These are phyloP conservation scores for Rhodotorula sp. DNA, from an alignment of 1,284 basidiomycete species.

Conservation along the genomic window DNA sequence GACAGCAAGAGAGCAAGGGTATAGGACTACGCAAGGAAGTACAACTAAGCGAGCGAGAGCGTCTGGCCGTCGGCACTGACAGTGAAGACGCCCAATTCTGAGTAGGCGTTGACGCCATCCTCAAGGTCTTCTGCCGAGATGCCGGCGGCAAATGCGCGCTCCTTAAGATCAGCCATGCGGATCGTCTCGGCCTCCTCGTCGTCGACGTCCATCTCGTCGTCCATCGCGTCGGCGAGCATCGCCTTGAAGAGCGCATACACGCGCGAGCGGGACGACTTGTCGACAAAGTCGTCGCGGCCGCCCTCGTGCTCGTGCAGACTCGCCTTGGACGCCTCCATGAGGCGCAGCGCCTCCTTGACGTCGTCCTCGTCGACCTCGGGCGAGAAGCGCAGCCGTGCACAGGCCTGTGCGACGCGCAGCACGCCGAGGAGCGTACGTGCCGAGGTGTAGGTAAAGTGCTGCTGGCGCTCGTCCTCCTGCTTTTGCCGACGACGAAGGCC, in stretches of 20 bases:
- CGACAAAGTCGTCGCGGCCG: constrained; percentile 60
- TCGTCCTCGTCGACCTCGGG: constrained; percentile 78
- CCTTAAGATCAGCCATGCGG: too few relatives aligned
- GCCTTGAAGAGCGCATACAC: constrained; percentile 87
- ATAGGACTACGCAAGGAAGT: too few relatives aligned
- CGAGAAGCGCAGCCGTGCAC: constrained; percentile 85
- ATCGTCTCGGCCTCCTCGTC: constrained; percentile 63
- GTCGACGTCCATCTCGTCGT: constrained; percentile 57
- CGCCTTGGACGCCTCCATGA: constrained; percentile 96
- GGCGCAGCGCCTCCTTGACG: constrained; percentile 92
- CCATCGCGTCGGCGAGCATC: constrained; percentile 58
- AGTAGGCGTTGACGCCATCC: too few relatives aligned
- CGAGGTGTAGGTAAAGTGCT: constrained; percentile 92
- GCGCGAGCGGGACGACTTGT: constrained; percentile 74
- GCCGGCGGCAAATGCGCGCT: too few relatives aligned
- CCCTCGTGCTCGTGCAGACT: constrained; percentile 74
- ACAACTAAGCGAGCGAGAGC: too few relatives aligned
- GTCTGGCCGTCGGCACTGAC: too few relatives aligned
- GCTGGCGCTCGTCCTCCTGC: constrained; percentile 77
- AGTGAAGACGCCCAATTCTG: too few relatives aligned
- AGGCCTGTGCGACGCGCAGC: constrained; percentile 89
- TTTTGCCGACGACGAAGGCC: constrained; percentile 90
- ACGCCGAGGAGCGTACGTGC: constrained; percentile 93
- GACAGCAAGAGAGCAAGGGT: too few relatives aligned
- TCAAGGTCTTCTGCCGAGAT: too few relatives aligned